Evolutionary conservation across 495 filamentous ascomycete genomes (phyloP).

Genomic region (Penicillium canescens): DNA sequence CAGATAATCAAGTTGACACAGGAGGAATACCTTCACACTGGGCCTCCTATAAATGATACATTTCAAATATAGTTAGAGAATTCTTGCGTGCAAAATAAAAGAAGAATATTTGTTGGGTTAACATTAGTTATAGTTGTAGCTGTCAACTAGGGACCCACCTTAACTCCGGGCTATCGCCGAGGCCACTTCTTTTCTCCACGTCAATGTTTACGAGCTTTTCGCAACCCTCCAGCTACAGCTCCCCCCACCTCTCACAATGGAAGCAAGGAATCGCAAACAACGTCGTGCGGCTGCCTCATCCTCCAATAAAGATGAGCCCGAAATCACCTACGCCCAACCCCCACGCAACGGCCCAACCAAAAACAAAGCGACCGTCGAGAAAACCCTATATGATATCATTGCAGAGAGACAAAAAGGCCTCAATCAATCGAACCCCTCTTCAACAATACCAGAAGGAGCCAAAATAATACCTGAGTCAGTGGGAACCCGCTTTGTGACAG

Average conservation of each 20-base stretch:
- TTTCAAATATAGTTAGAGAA: neutral
- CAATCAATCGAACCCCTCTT: neutral
- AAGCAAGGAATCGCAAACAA: constrained; percentile 50
- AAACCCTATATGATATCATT: constrained; percentile 53
- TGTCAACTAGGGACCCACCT: neutral
- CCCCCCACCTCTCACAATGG: constrained; percentile 22
- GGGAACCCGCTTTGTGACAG: constrained; percentile 39
- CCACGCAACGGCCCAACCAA: constrained; percentile 27
- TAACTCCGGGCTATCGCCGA: constrained; percentile 18
- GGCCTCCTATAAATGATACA: no score
- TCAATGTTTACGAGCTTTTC: constrained; percentile 11
- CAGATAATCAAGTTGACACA: no score
- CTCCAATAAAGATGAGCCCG: constrained; percentile 4
- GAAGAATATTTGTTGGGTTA: no score
- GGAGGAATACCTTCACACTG: no score
- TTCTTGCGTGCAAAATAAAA: no score
- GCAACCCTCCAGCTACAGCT: neutral
- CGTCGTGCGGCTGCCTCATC: constrained; percentile 39
- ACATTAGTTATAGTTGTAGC: neutral
- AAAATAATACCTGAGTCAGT: constrained; percentile 7
- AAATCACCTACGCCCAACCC: constrained; percentile 41
- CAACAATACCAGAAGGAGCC: neutral
- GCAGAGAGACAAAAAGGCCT: constrained; percentile 47
- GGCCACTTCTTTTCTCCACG: constrained; percentile 14
- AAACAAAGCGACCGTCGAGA: constrained; percentile 31